Evolutionary conservation across 768 basidiomycete species (phyloP), one percentile per base, ranked within the genome.

Genomic region (Candolleomyces efflorescens): DNA sequence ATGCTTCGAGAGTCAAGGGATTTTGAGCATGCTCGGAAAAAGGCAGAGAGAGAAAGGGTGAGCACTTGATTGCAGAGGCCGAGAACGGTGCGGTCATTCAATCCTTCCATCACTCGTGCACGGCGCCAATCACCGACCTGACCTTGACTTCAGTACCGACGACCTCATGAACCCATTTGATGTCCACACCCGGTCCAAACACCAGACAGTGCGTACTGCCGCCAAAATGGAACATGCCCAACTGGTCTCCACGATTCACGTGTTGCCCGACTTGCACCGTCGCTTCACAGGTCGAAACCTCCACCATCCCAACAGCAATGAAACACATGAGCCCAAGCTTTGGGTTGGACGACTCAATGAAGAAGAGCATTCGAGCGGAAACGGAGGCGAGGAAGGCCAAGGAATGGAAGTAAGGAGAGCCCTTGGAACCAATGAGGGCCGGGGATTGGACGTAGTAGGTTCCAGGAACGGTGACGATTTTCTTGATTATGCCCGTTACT

Each of bases 181-280:
- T 32, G 17, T n/a, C 24, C 22, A 26, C 49, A 26, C 18, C 49
- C 49, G 23, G 23, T 26, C 26, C 11, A 27, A 50, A 50, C 23
- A 50, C 26, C 49, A 50, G n/a, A 18, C 49, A 50, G n/a, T 50
- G 49, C 10, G 49, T 32, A 26, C 49, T 50, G 3, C 84, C 84
- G 5, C 83, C 84, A 69, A 83, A 85, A 65, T 84, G 84, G 78
- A 87, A 83, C 76, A 73, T 78, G 58, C 86, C 86, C 0, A 84
- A 59, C 64, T 85, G 68, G 32, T 86, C 80, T 1, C 87, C 85
- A 60, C 79, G 79, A 54, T 68, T 70, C 22, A 86, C 67, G 38
- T 59, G 58, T 26, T 84, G 65, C 0, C 81, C 79, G 17, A 66
- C 71, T 63, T 68, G 68, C 18, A 85, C 84, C 0, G 69, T 77